Conservation (phyloP, 169 alveolate species). For the Perkinsus chesapeaki region DNA sequence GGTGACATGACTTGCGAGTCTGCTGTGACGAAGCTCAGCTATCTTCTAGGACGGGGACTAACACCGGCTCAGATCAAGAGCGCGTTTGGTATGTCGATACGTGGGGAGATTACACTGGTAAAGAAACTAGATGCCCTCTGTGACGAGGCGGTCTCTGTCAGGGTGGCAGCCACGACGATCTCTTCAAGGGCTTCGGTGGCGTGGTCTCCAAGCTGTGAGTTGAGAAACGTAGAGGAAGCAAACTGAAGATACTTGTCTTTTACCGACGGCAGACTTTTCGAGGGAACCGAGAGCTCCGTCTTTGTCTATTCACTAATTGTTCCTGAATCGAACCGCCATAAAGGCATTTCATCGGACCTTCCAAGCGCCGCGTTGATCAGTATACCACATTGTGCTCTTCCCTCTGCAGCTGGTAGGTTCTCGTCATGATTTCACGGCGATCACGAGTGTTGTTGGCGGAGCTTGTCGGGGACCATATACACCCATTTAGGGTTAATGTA, state of each 20-base stretch:
- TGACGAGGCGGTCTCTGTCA: neutral
- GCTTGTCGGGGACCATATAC: neutral
- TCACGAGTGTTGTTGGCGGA: neutral
- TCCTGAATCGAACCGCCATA: too few relatives aligned
- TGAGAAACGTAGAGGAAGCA: neutral
- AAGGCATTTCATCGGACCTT: too few relatives aligned
- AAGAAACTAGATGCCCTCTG: neutral
- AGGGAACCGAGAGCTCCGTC: too few relatives aligned
- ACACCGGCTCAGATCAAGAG: neutral
- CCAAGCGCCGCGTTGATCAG: neutral
- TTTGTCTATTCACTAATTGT: too few relatives aligned
- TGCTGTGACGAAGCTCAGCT: slow-evolving; percentile 55
- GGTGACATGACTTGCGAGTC: slow-evolving; percentile 66
- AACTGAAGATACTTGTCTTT: too few relatives aligned
- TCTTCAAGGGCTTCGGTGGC: neutral
- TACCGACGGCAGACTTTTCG: too few relatives aligned
- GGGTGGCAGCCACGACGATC: neutral
- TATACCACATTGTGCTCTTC: neutral
- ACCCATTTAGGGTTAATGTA: neutral
- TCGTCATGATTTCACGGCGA: neutral
- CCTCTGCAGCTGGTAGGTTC: neutral
- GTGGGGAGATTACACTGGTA: neutral
- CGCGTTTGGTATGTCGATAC: neutral
- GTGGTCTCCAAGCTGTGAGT: neutral
- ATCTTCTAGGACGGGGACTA: slow-evolving; percentile 38